Base-by-base conservation (phyloP, 495 filamentous ascomycete genomes). In the Lepraria neglecta region DNA sequence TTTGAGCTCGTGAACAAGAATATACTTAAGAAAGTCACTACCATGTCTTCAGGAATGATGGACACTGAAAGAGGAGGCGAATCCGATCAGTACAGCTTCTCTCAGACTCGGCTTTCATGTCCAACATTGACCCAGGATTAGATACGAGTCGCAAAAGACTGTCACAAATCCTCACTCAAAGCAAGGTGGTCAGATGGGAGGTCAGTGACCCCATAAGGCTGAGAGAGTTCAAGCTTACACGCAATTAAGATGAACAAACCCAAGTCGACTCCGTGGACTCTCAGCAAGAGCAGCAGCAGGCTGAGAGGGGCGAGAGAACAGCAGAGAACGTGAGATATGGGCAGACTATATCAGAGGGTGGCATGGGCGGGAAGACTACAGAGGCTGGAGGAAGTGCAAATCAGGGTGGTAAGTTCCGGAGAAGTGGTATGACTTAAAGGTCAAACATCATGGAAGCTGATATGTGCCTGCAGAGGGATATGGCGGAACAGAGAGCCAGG, bases 31-130 rank as follows among this genome's bases (percentile, higher is more conserved):
- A 52, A 12, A 27, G n/a, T 9, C 3, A 42, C 56, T 10, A 53
- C 2, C 9, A 69, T 69, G 67, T 69, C 67, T 67, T 63, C 60
- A 15, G 43, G 40, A 11, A 40, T 88, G 6, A 76, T 87, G 73
- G 80, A 86, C 64, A 84, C 80, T 42, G 79, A 78, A 60, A 77
- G 81, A 43, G 85, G 85, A 61, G 85, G 85, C 53, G 82, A 87
- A 70, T 75, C 73, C 62, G 81, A 81, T 6, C 85, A 85, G 82
- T 86, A 74, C 54, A 10, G 75, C 24, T 19, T 50, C 28, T 42
- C 21, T 53, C 21, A 52, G n/a, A 7, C 30, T 56, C 24, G 35
- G 45, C 12, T 42, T 43, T 21, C 48, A 35, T 12, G 33, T 17
- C 56, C 21, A 65, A 19, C 67, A 50, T 63, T 44, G 38, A 64